These are phyloP conservation scores for Debaryomyces fabryi DNA, from an alignment of 1,139 yeast species.

Conservation along the genomic window DNA sequence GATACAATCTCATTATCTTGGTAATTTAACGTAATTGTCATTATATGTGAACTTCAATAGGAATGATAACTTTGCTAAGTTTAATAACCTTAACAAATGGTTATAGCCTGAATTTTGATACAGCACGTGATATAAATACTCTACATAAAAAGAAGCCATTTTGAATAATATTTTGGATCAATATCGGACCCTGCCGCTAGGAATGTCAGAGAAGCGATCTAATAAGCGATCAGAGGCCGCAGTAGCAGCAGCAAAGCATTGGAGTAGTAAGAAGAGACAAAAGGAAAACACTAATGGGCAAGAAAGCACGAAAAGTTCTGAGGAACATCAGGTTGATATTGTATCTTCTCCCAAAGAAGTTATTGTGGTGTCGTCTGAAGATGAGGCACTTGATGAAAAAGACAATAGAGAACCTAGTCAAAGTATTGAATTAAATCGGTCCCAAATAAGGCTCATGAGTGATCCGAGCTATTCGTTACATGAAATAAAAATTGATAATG, in stretches of 20 bases:
- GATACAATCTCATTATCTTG: conserved; percentile 41
- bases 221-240: conserved; percentile 28
- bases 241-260: conserved; percentile 29
- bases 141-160: neutral
- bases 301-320: neutral
- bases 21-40: conserved; percentile 40
- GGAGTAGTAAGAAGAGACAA: conserved; percentile 20
- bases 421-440: conserved; percentile 8
- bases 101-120: neutral
- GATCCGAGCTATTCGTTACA: conserved; percentile 26
- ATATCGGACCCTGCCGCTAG: no score
- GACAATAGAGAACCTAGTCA: neutral
- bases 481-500: conserved; percentile 10
- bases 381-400: neutral
- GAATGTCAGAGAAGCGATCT: neutral
- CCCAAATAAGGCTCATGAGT: conserved; percentile 29
- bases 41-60: conserved; percentile 8
- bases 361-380: neutral
- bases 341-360: conserved; percentile 4
- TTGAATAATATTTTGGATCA: neutral
- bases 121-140: neutral
- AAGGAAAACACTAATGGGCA: conserved; percentile 3
- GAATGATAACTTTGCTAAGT: neutral
- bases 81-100: neutral
- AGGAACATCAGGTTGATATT: conserved; percentile 4